phyloP scores from a whole-genome alignment of 176 grass and related monocot species.

The Paspalum notatum region DNA sequence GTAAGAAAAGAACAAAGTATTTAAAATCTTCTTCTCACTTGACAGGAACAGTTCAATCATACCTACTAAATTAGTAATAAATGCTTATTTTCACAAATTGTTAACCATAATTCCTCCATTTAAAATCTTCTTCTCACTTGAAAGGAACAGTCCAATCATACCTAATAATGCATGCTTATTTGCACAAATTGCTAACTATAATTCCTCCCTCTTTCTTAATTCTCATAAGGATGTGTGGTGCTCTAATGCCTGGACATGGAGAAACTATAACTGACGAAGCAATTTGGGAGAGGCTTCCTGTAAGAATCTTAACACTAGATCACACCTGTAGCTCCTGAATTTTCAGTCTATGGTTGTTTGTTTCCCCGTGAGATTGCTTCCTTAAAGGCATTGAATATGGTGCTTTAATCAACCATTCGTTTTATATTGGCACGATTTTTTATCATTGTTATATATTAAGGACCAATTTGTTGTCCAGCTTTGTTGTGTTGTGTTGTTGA shows the following conservation, averaged over 20 bases:
- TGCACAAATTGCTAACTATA: slow-evolving; percentile 28
- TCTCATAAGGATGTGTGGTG: slow-evolving; percentile 65
- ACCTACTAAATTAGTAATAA: too few relatives aligned
- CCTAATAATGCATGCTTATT: slow-evolving; percentile 23
- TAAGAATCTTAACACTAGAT: slow-evolving; percentile 47
- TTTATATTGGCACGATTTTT: neutral
- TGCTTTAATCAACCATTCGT: neutral
- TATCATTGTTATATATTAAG: neutral
- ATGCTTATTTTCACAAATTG: slow-evolving; percentile 20
- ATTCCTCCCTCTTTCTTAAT: neutral
- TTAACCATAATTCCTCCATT: slow-evolving; percentile 26
- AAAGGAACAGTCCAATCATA: slow-evolving; percentile 6
- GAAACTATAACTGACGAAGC: slow-evolving; percentile 70
- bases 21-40: neutral
- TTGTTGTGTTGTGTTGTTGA: neutral
- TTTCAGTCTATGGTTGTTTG: neutral
- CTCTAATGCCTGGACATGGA: slow-evolving; percentile 77
- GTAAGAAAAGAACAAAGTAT: neutral
- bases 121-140: too few relatives aligned
- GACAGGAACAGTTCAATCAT: neutral
- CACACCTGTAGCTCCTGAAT: slow-evolving; percentile 1
- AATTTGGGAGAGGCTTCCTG: slow-evolving; percentile 83
- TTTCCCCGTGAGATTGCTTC: neutral
- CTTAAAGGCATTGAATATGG: slow-evolving; percentile 8
- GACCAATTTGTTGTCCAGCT: neutral